These are phyloP conservation scores for Cordyceps cateniannulata DNA, from an alignment of 2,329 filamentous ascomycete genomes.

Conservation along the genomic window DNA sequence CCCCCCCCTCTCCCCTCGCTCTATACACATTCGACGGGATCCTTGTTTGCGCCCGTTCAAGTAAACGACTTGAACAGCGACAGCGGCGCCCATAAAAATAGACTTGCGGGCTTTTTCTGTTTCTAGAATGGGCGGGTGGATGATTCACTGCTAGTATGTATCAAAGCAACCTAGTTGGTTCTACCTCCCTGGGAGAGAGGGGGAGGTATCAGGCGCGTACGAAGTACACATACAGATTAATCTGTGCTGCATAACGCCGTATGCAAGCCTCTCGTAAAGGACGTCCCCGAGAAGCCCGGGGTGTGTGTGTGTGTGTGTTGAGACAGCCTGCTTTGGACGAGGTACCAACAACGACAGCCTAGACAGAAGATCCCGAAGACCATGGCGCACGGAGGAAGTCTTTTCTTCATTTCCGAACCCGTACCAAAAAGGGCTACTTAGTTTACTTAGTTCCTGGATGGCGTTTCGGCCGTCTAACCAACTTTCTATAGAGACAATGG, in stretches of 20 bases:
- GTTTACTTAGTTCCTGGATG: too few species aligned
- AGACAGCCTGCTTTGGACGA: neutral
- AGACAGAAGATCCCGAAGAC: neutral
- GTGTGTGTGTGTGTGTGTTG: neutral
- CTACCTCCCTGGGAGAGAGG: neutral
- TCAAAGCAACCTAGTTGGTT: neutral
- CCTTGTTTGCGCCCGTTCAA: too few species aligned
- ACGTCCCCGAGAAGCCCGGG: neutral
- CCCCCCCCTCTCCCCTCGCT: neutral
- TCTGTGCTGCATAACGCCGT: neutral
- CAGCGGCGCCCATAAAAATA: too few species aligned
- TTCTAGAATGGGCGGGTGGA: neutral
- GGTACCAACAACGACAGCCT: neutral
- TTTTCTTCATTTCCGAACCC: too few species aligned
- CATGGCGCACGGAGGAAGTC: neutral
- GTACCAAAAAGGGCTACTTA: too few species aligned
- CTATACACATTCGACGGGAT: too few species aligned
- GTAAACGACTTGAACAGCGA: too few species aligned
- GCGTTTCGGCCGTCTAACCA: too few species aligned
- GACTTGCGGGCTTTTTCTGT: neutral
- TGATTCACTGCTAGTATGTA: neutral
- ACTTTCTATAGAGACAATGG: too few species aligned
- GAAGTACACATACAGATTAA: too few species aligned
- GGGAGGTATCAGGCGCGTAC: neutral
- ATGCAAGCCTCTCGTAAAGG: neutral